Conservation (phyloP, 2,329 filamentous ascomycete species). For the Apiospora pterosperma region DNA sequence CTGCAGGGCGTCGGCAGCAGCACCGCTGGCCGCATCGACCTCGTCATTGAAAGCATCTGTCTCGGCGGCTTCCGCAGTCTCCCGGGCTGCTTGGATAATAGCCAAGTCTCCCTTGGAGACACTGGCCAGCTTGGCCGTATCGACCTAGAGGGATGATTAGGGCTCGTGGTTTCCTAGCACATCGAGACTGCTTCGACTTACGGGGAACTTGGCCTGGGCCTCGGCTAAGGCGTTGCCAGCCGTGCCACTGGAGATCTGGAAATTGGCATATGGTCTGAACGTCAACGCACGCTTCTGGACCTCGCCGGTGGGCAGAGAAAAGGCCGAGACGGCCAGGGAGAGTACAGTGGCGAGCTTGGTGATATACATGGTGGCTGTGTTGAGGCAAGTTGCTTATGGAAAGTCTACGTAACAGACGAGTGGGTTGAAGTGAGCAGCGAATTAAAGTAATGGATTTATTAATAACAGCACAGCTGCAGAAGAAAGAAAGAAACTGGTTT, state of each 20-base stretch:
- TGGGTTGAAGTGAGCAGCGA: neutral
- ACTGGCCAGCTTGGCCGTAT: constrained; percentile 39
- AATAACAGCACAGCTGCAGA: constrained; percentile 4
- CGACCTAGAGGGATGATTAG: constrained; percentile 30
- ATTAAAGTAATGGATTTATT: neutral
- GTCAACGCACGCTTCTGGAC: constrained; percentile 12
- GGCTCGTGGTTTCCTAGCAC: neutral
- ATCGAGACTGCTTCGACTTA: constrained; percentile 20
- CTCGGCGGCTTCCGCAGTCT: constrained; percentile 53
- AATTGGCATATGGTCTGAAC: constrained; percentile 19
- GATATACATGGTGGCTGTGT: constrained; percentile 15
- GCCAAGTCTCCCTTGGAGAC: constrained; percentile 45
- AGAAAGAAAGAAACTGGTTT: neutral
- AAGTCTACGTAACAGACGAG: neutral
- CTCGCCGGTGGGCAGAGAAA: neutral
- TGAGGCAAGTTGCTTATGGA: neutral
- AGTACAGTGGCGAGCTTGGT: constrained; percentile 5
- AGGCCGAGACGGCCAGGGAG: constrained; percentile 3
- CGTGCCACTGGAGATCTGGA: constrained; percentile 48
- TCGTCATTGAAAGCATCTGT: constrained; percentile 50
- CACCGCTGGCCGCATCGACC: constrained; percentile 41
- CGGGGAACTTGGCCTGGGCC: constrained; percentile 52
- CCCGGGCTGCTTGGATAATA: constrained; percentile 46
- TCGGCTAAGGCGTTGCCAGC: constrained; percentile 52
- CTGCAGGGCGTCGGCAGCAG: constrained; percentile 42